Conservation (phyloP, 2,329 filamentous ascomycete genomes). For the Calonectria ilicicola region DNA sequence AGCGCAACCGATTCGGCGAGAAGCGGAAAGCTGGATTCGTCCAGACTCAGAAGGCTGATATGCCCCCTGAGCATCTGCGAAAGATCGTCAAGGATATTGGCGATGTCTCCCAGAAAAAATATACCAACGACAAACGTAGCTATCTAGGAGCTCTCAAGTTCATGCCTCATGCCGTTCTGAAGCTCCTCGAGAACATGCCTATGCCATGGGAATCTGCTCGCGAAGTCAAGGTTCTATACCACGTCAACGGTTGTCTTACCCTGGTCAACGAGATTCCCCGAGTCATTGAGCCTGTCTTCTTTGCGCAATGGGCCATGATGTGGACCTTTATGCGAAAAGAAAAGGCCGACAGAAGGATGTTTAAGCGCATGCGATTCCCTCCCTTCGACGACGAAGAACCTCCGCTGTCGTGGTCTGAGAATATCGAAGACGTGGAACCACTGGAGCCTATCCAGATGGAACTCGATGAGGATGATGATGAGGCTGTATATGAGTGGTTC, state of each 20-base stretch:
- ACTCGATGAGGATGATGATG: slow-evolving; percentile 92
- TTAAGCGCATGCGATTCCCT: slow-evolving; percentile 99
- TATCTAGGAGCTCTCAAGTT: slow-evolving; percentile 98
- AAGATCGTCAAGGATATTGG: slow-evolving; percentile 99
- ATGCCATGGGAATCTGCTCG: slow-evolving; percentile 99
- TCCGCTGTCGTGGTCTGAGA: slow-evolving; percentile 97
- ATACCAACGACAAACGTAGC: slow-evolving; percentile 97
- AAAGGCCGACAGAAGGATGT: slow-evolving; percentile 94
- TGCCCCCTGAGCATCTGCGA: slow-evolving; percentile 97
- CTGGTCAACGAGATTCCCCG: slow-evolving; percentile 96
- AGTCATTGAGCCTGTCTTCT: slow-evolving; percentile 97
- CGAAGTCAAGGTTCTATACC: slow-evolving; percentile 98
- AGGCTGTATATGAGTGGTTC: slow-evolving; percentile 94
- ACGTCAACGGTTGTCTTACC: slow-evolving; percentile 97
- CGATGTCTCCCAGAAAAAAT: slow-evolving; percentile 99
- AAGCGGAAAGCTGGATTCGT: slow-evolving; percentile 97
- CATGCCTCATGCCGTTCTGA: slow-evolving; percentile 98
- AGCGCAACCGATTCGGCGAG: slow-evolving; percentile 94
- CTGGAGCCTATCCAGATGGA: slow-evolving; percentile 99
- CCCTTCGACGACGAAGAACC: slow-evolving; percentile 99
- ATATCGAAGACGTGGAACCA: slow-evolving; percentile 98
- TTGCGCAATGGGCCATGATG: slow-evolving; percentile 99
- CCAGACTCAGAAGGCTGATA: slow-evolving; percentile 97
- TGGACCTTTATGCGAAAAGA: slow-evolving; percentile 99
- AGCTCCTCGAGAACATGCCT: slow-evolving; percentile 98